phyloP scores from a whole-genome alignment of 495 filamentous ascomycete species.

The Articulospora tetracladia region DNA sequence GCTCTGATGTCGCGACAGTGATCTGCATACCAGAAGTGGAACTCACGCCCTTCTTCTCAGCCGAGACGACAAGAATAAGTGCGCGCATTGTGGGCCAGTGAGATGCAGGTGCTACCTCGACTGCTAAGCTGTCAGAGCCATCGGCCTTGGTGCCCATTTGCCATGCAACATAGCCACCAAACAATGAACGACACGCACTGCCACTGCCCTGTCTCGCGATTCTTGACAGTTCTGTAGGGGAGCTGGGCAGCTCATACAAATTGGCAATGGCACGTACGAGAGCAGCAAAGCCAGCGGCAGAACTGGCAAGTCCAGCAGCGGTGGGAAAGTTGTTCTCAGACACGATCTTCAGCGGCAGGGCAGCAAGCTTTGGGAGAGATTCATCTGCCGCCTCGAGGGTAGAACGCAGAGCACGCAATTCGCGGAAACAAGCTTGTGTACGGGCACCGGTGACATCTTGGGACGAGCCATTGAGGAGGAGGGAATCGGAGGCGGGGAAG shows the following conservation, averaged over 20 bases:
- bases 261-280: constrained; percentile 90
- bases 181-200: constrained; percentile 85
- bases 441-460: constrained; percentile 85
- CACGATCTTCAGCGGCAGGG: constrained; percentile 72
- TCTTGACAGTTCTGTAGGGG: constrained; percentile 72
- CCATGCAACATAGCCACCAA: constrained; percentile 97
- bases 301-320: constrained; percentile 90
- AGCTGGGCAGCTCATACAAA: constrained; percentile 77
- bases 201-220: constrained; percentile 96
- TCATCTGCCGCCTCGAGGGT: constrained; percentile 66
- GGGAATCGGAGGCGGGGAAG: constrained; percentile 64
- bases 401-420: constrained; percentile 72
- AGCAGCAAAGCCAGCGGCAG: constrained; percentile 92
- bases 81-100: constrained; percentile 97
- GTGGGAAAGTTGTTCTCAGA: constrained; percentile 99
- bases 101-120: constrained; percentile 75
- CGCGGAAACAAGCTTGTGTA: constrained; percentile 85
- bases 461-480: constrained; percentile 76
- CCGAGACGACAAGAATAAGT: constrained; percentile 81
- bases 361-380: constrained; percentile 72
- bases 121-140: constrained; percentile 79
- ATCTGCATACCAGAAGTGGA: constrained; percentile 95
- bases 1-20: constrained; percentile 79
- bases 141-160: constrained; percentile 66
- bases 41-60: constrained; percentile 90